Evolutionary conservation across 495 filamentous ascomycete species (phyloP).

Genomic region (Chaetomidium leptoderma): DNA sequence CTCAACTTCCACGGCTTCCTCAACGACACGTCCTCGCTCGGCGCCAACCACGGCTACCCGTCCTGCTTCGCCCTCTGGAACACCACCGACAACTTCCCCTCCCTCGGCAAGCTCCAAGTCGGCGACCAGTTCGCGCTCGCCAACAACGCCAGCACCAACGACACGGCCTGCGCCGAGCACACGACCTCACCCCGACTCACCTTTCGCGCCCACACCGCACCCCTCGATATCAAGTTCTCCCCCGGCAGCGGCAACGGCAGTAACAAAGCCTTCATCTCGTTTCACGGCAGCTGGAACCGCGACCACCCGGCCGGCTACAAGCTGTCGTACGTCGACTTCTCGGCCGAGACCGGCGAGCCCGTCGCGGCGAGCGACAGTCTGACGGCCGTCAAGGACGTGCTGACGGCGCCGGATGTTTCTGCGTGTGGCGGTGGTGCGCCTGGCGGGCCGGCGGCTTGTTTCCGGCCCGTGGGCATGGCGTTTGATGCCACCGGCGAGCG

Average conservation of each 20-base stretch:
- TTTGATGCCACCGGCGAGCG: constrained; percentile 42
- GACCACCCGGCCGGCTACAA: constrained; percentile 53
- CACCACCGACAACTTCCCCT: constrained; percentile 32
- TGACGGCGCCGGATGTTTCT: constrained; percentile 26
- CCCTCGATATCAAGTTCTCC: constrained; percentile 57
- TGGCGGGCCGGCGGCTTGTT: constrained; percentile 34
- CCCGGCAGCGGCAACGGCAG: constrained; percentile 8
- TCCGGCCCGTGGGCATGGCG: constrained; percentile 54
- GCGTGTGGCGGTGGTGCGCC: not conserved
- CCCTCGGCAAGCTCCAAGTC: constrained; percentile 22
- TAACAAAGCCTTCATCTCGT: constrained; percentile 34
- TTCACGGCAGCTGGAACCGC: constrained; percentile 53
- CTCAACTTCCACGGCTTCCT: constrained; percentile 67
- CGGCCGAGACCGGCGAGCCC: constrained; percentile 37
- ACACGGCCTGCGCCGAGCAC: constrained; percentile 42
- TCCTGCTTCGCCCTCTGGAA: constrained; percentile 62
- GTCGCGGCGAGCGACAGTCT: constrained; percentile 37
- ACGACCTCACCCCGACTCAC: constrained; percentile 47
- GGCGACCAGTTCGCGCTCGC: constrained; percentile 39
- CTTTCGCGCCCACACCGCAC: constrained; percentile 58
- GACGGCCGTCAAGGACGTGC: constrained; percentile 44
- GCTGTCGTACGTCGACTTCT: constrained; percentile 45
- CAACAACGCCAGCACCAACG: constrained; percentile 33
- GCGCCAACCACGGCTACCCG: constrained; percentile 64
- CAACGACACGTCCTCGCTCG: constrained; percentile 34